These are phyloP conservation scores for Lactuca sativa DNA, from an alignment of 129 eudicot species.

Conservation along the genomic window DNA sequence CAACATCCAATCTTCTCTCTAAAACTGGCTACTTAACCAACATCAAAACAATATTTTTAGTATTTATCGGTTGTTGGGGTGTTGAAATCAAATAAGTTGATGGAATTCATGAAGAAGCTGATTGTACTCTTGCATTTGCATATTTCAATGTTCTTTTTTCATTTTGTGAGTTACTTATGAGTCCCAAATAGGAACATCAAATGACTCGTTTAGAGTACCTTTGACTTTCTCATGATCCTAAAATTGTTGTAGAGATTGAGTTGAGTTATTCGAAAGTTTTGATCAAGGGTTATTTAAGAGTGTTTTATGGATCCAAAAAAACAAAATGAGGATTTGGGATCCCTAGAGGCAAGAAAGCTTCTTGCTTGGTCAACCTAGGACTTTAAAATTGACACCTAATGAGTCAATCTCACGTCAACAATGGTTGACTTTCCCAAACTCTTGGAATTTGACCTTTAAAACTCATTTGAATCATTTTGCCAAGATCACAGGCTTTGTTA, in stretches of 20 bases:
- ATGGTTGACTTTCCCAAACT: slow-evolving; percentile 18
- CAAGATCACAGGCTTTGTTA: not conserved
- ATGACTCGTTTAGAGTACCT: not conserved
- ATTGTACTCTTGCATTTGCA: too few relatives aligned
- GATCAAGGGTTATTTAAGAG: slow-evolving; percentile 10
- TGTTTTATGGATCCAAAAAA: slow-evolving; percentile 26
- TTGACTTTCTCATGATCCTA: slow-evolving; percentile 27
- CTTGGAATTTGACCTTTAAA: slow-evolving; percentile 11
- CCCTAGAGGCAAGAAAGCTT: slow-evolving; percentile 15
- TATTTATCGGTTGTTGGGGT: too few relatives aligned
- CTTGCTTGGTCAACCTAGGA: slow-evolving; percentile 25
- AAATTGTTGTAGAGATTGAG: slow-evolving; percentile 21
- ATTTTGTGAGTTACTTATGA: too few relatives aligned
- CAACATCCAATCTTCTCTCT: too few relatives aligned
- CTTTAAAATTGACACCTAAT: slow-evolving; percentile 14
- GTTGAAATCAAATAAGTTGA: too few relatives aligned
- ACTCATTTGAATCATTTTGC: not conserved
- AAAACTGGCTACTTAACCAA: too few relatives aligned
- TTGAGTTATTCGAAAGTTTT: slow-evolving; percentile 5
- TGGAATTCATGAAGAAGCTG: too few relatives aligned
- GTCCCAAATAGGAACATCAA: not conserved
- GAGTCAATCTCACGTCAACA: slow-evolving; percentile 6
- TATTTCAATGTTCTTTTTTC: too few relatives aligned
- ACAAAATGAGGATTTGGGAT: slow-evolving; percentile 21
- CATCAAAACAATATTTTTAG: too few relatives aligned